Evolutionary conservation across 2,329 filamentous ascomycete genomes (phyloP).

Genomic region (Pezicula rhizophila): DNA sequence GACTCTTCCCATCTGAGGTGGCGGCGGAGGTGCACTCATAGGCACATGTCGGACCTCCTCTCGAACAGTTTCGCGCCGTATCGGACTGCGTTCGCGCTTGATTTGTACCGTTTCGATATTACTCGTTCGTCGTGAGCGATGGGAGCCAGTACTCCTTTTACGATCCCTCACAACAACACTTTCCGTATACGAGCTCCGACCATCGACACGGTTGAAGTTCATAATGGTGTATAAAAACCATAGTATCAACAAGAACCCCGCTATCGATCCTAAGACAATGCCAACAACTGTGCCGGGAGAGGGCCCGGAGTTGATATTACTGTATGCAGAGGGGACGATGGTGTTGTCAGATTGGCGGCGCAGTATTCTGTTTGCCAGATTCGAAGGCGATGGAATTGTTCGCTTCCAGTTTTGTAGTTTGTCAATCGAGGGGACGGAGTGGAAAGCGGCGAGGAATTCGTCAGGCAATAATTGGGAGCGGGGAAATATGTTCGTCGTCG

Average conservation of each 20-base stretch:
- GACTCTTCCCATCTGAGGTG: slow-evolving; percentile 20
- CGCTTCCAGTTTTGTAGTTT: background rate
- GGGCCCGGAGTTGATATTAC: slow-evolving; percentile 44
- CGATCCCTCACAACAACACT: slow-evolving; percentile 14
- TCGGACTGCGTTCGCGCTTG: background rate
- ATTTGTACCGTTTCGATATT: slow-evolving; percentile 21
- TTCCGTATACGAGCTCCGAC: slow-evolving; percentile 11
- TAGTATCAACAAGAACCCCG: slow-evolving; percentile 44
- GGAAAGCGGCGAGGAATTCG: no score
- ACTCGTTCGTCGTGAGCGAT: slow-evolving; percentile 5
- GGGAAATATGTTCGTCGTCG: background rate
- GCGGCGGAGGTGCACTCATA: slow-evolving; percentile 14
- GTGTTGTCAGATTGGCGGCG: slow-evolving; percentile 20
- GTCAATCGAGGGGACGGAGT: no score
- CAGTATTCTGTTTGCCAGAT: background rate
- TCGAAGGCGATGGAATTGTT: background rate
- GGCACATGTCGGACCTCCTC: slow-evolving; percentile 11
- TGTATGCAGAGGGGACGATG: slow-evolving; percentile 58
- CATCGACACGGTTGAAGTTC: slow-evolving; percentile 9
- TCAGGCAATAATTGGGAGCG: background rate
- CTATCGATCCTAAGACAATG: slow-evolving; percentile 50
- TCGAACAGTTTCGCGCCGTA: background rate
- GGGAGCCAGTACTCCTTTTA: slow-evolving; percentile 10
- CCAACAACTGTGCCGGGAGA: slow-evolving; percentile 52
- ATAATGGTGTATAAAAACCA: slow-evolving; percentile 40